Base-by-base conservation (phyloP, 495 filamentous ascomycete genomes). In the Penicillium angulare region DNA sequence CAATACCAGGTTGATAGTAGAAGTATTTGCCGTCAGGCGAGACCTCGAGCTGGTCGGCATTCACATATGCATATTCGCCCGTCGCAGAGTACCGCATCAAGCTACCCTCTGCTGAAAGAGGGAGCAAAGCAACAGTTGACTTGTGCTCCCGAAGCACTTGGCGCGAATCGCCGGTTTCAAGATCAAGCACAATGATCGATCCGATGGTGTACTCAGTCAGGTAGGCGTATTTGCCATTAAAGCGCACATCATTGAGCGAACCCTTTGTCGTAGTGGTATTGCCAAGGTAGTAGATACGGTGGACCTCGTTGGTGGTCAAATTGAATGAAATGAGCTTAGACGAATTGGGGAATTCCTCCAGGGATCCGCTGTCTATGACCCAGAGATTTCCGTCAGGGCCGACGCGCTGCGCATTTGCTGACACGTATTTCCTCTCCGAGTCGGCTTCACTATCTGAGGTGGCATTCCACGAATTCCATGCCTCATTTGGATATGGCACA, bases 401-500 rank as follows among this genome's bases (percentile, higher is more conserved):
- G 18, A 50, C 23, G 13, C 47, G 47, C 35, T 50, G 47, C 3
- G 47, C 35, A 8, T 41, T 42, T 13, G 36, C 26, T 5, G 36
- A 17, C 3, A 42, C 47, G 17, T 8, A 50, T 40, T 49, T 49
- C 3, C 8, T 3, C 13, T 26, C 46, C 7, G 46, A 22, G 27
- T 41, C 47, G 4, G 38, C 15, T 21, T 23, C 22, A 3, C n/a
- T 32, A 32, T 50, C 36, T 4, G 22, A 32, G 15, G 35, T 42
- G 9, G 23, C 35, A 33, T 41, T 50, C 47, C 47, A 50, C 13
- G 47, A 50, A n/a, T 50, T 42, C 47, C 47, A 50, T 17, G 39
- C 38, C n/a, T 50, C 35, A 35, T 43, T 41, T 7, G 47, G 47
- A 27, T 42, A 50, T 7, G 47, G 13, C n/a, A 31, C 12, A 10